Evolutionary conservation across 2,329 filamentous ascomycete species (phyloP).

Genomic region (Epichloe festucae): DNA sequence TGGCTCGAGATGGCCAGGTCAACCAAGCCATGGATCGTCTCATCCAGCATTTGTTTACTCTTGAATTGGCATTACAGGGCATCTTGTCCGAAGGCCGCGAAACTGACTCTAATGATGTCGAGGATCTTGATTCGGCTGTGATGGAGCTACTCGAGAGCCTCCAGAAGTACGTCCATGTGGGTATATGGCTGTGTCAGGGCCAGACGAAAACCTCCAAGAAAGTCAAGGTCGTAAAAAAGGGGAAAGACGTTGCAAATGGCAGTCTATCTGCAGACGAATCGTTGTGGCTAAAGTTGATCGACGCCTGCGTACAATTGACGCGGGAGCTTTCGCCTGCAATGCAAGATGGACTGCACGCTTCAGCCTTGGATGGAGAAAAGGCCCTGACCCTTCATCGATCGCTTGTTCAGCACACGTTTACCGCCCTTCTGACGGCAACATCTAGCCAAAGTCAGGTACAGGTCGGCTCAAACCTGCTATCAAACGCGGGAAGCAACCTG

Average conservation of each 20-base stretch:
- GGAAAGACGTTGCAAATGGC: conserved; percentile 29
- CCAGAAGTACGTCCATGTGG: conserved; percentile 82
- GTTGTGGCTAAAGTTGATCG: conserved; percentile 49
- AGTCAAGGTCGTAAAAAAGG: conserved; percentile 36
- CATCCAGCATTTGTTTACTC: conserved; percentile 62
- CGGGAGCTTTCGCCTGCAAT: conserved; percentile 48
- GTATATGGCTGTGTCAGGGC: conserved; percentile 88
- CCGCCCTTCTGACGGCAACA: conserved; percentile 66
- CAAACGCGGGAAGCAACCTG: conserved; percentile 39
- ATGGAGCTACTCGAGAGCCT: conserved; percentile 64
- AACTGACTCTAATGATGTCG: conserved; percentile 41
- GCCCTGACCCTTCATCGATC: conserved; percentile 57
- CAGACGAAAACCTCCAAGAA: conserved; percentile 53
- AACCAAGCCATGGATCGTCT: conserved; percentile 74
- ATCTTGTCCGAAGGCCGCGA: conserved; percentile 51
- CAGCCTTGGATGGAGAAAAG: conserved; percentile 40
- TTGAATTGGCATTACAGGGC: conserved; percentile 67
- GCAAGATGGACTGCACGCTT: conserved; percentile 17
- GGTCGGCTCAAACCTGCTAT: conserved; percentile 21
- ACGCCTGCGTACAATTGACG: conserved; percentile 49
- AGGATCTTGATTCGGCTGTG: conserved; percentile 46
- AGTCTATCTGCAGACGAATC: conserved; percentile 39
- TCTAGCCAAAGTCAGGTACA: conserved; percentile 33
- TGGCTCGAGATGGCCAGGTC: conserved; percentile 78
- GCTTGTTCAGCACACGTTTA: conserved; percentile 83